Evolutionary conservation across 257 asterid species (phyloP).

Genomic region (Petrea volubilis): DNA sequence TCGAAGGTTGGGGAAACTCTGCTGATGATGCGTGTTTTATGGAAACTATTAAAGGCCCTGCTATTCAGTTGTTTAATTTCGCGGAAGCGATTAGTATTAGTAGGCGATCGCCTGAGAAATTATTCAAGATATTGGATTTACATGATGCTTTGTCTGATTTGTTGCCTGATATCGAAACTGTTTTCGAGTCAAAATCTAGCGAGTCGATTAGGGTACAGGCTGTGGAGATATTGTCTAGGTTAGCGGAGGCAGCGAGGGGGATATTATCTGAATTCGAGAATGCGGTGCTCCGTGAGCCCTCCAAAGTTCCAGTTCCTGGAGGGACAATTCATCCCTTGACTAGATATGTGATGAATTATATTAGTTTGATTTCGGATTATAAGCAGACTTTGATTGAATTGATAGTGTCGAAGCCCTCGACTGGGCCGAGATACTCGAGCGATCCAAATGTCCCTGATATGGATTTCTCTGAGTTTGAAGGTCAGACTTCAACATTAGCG

Average conservation of each 20-base stretch:
- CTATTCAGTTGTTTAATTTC: constrained; percentile 77
- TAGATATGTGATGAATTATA: constrained; percentile 90
- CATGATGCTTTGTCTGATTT: constrained; percentile 75
- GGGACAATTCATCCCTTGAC: constrained; percentile 94
- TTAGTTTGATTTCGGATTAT: constrained; percentile 77
- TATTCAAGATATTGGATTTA: constrained; percentile 87
- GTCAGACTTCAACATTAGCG: constrained; percentile 49
- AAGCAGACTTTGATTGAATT: constrained; percentile 65
- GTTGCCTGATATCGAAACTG: constrained; percentile 71
- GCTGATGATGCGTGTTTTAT: constrained; percentile 69
- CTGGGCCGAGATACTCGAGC: constrained; percentile 60
- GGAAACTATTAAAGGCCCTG: constrained; percentile 87
- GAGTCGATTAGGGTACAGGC: constrained; percentile 77
- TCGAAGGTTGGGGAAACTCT: constrained; percentile 56
- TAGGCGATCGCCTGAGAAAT: constrained; percentile 78
- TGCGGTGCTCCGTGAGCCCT: constrained; percentile 80
- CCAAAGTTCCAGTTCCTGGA: constrained; percentile 74
- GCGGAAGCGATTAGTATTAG: constrained; percentile 91
- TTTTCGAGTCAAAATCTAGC: constrained; percentile 66
- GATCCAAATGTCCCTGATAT: constrained; percentile 71
- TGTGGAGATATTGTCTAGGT: constrained; percentile 73
- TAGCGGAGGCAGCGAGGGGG: constrained; percentile 83
- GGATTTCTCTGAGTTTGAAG: constrained; percentile 74
- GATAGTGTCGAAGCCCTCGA: constrained; percentile 71
- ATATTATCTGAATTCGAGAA: constrained; percentile 82